A percentile compares a stretch with the other conserved stretches of the same genome.
These are phyloP conservation scores for Candida alai DNA, from an alignment of 805 yeast species.

Conservation along the genomic window DNA sequence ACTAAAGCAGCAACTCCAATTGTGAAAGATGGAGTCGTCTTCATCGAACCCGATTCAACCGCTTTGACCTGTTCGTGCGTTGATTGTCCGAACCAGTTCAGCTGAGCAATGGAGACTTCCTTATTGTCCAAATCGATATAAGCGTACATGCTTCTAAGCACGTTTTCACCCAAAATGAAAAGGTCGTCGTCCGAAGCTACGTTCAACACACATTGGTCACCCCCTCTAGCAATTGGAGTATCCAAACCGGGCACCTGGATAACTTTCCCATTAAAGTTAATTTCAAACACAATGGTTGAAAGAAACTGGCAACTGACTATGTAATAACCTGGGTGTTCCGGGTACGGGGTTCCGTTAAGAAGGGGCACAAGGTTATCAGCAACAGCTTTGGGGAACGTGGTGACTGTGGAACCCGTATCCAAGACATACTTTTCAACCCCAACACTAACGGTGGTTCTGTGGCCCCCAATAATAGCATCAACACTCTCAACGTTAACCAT, in stretches of 20 bases:
- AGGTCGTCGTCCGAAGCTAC: constrained; percentile 7
- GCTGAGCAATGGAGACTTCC: constrained; percentile 49
- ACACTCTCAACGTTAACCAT: not conserved
- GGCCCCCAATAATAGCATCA: constrained; percentile 2
- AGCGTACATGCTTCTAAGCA: constrained; percentile 58
- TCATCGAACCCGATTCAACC: too few relatives aligned
- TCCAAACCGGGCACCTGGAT: constrained; percentile 43
- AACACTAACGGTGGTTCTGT: constrained; percentile 9
- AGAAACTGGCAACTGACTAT: constrained; percentile 33
- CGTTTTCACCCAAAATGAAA: constrained; percentile 59
- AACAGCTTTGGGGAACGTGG: constrained; percentile 40
- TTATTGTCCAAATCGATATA: constrained; percentile 59
- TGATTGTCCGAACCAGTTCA: too few relatives aligned
- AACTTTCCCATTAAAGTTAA: constrained; percentile 56
- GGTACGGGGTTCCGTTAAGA: constrained; percentile 37
- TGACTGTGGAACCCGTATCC: constrained; percentile 34
- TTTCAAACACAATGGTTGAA: constrained; percentile 19
- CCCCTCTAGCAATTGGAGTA: not conserved
- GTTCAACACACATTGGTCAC: constrained; percentile 1
- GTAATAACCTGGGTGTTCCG: constrained; percentile 12
- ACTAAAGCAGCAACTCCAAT: too few relatives aligned
- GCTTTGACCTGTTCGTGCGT: too few relatives aligned
- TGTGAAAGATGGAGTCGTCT: too few relatives aligned
- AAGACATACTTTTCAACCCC: constrained; percentile 18
- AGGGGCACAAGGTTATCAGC: constrained; percentile 30